Base-by-base conservation (phyloP, 2,329 filamentous ascomycete species). In the Pseudogymnoascus sp. region DNA sequence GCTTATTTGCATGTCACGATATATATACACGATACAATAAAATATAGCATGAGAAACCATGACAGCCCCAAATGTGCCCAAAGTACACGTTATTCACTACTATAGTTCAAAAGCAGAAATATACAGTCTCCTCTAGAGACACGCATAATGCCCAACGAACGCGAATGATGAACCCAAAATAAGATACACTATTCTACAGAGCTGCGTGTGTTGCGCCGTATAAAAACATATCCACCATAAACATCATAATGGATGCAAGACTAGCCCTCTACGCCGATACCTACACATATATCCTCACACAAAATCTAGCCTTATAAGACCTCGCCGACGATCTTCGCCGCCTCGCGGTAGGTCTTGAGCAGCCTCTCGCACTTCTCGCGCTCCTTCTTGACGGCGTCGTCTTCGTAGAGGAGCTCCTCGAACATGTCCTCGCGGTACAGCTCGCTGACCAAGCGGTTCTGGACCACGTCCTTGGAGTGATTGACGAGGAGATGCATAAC, bases 401-500 rank as follows among this genome's bases (percentile, higher is more conserved):
- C 95, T 76, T 99, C 95, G 77, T 99, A 97, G 40, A 99, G 81
- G 62, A 99, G 83, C 74, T 99, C 93, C 70, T 92, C 87, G 71
- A 97, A 97, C 35, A 96, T 79, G 35, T 86, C 78, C 76, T 97
- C 95, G 77, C 91, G 93, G 82, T 99, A 99, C 60, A 99, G 82
- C 75, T 96, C 91, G 74, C 90, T 96, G 64, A 99, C 95, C 6
- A 99, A 86, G 53, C 95, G 85, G 77, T 99, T 99, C 77, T 99
- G 95, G 33, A 99, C 93, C 11, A 93, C 93, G 69, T 99, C 95
- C 76, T 97, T 97, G 78, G 91, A 96, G 80, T 97, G 91, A 77
- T 99, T 99, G 73, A 99, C 95, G 35, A 99, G 84, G 56, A 99
- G 85, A 75, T 99, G 95, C 95, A 99, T 99, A 70, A 99, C 89